Evolutionary conservation across 202 grass and related monocot genomes (phyloP).

Genomic region (Setaria viridis): DNA sequence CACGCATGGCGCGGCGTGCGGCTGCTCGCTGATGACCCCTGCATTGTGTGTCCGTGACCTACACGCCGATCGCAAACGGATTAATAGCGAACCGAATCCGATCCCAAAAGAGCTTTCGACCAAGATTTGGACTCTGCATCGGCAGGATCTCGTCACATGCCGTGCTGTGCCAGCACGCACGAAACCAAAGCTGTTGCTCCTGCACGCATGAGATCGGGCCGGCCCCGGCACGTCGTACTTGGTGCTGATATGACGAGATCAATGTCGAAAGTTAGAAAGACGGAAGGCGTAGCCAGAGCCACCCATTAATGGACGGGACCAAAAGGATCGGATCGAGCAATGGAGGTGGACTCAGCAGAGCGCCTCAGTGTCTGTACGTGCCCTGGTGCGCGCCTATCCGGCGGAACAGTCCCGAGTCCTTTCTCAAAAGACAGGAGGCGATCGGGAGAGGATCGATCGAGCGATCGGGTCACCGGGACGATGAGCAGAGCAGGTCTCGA

Average conservation of each 20-base stretch:
- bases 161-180: neutral
- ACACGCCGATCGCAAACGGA: neutral
- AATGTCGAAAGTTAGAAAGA: too few relatives aligned
- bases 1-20: neutral
- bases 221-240: too few relatives aligned
- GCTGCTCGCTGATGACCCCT: neutral
- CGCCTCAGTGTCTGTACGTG: neutral
- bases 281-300: neutral
- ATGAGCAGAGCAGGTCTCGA: neutral
- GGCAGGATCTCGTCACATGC: conserved; percentile 14
- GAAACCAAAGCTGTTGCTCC: too few relatives aligned
- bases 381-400: neutral
- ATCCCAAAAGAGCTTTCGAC: conserved; percentile 26
- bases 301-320: neutral
- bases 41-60: neutral
- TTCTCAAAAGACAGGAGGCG: neutral
- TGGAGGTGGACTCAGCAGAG: neutral
- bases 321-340: neutral
- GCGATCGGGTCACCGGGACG: too few relatives aligned
- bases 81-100: conserved; percentile 29
- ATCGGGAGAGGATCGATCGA: neutral
- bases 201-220: too few relatives aligned
- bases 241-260: too few relatives aligned
- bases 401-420: neutral
- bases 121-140: conserved; percentile 34